Percentiles rank a stretch among this genome's conserved stretches.
These are phyloP conservation scores for Tylopilus sp. DNA, from an alignment of 768 basidiomycete genomes.

Conservation along the genomic window DNA sequence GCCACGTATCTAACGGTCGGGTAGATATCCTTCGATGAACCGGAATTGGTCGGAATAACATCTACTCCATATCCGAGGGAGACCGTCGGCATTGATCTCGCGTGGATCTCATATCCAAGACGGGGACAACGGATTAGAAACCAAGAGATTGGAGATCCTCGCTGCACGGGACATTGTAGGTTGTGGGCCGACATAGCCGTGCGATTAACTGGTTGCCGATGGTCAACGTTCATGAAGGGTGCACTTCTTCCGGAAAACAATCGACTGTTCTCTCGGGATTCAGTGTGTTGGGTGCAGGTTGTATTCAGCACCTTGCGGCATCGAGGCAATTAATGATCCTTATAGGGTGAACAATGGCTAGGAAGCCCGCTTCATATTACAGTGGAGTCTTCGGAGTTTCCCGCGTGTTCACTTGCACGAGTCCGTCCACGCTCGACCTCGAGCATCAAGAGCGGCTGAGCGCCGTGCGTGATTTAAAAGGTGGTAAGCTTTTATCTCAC, in stretches of 20 bases:
- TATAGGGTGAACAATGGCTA: conserved; percentile 31
- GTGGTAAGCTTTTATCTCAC: conserved; percentile 23
- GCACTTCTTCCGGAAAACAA: conserved; percentile 34
- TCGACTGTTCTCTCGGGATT: conserved; percentile 33
- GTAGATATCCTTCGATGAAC: conserved; percentile 42
- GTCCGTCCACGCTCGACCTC: conserved; percentile 16
- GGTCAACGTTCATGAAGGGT: conserved; percentile 26
- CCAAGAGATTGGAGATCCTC: conserved; percentile 38
- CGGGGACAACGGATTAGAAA: conserved; percentile 22
- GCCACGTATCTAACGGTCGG: conserved; percentile 12
- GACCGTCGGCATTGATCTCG: conserved; percentile 36
- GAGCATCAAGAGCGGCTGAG: background rate
- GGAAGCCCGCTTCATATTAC: conserved; percentile 34
- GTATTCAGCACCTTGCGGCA: conserved; percentile 12
- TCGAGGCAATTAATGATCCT: conserved; percentile 16
- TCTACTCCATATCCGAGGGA: conserved; percentile 42
- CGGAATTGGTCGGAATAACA: conserved; percentile 34
- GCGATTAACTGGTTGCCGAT: conserved; percentile 9
- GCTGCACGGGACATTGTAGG: conserved; percentile 42
- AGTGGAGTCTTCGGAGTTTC: conserved; percentile 45
- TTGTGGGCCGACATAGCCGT: conserved; percentile 14
- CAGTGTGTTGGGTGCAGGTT: conserved; percentile 35
- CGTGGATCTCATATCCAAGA: conserved; percentile 27
- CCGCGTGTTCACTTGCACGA: conserved; percentile 28
- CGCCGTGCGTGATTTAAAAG: conserved; percentile 9